Percentiles rank a stretch among this genome's conserved stretches.
phyloP scores from a whole-genome alignment of 176 grass and related monocot genomes.

The Carex kokanica region DNA sequence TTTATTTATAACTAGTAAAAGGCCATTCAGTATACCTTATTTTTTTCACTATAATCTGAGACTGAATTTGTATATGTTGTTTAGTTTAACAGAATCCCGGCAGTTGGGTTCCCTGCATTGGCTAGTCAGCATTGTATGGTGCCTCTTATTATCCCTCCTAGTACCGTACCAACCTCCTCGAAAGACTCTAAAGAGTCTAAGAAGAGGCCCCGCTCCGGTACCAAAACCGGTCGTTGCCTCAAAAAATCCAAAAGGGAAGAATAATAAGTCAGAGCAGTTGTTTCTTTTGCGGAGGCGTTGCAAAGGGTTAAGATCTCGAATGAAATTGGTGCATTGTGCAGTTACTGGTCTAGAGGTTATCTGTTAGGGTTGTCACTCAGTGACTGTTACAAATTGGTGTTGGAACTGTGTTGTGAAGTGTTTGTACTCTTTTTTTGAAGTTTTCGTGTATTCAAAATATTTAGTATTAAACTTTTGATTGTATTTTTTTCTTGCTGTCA shows the following conservation, averaged over 20 bases:
- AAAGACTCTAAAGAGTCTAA: slow-evolving; percentile 10
- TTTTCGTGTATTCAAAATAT: not conserved
- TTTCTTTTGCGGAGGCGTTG: slow-evolving; percentile 11
- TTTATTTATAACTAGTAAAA: not conserved
- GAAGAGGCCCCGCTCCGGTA: slow-evolving; percentile 26
- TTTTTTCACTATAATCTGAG: not conserved
- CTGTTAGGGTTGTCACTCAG: not conserved
- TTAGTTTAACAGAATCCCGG: slow-evolving; percentile 78
- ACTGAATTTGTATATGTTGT: not conserved
- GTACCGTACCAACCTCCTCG: slow-evolving; percentile 5
- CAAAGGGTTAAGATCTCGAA: slow-evolving; percentile 1
- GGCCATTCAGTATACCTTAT: slow-evolving; percentile 6
- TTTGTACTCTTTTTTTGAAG: not conserved
- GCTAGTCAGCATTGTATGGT: slow-evolving; percentile 82
- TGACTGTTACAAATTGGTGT: not conserved
- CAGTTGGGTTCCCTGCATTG: slow-evolving; percentile 98
- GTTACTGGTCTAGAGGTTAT: not conserved
- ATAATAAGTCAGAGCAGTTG: not conserved
- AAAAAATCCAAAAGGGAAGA: slow-evolving; percentile 22
- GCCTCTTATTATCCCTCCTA: slow-evolving; percentile 52
- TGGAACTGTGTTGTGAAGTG: slow-evolving; percentile 5
- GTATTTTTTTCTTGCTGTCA: too few relatives aligned
- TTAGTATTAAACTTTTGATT: not conserved
- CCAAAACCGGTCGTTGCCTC: not conserved
- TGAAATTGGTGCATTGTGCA: slow-evolving; percentile 1